phyloP scores from a whole-genome alignment of 1,284 basidiomycete genomes.

The Flammula alnicola region DNA sequence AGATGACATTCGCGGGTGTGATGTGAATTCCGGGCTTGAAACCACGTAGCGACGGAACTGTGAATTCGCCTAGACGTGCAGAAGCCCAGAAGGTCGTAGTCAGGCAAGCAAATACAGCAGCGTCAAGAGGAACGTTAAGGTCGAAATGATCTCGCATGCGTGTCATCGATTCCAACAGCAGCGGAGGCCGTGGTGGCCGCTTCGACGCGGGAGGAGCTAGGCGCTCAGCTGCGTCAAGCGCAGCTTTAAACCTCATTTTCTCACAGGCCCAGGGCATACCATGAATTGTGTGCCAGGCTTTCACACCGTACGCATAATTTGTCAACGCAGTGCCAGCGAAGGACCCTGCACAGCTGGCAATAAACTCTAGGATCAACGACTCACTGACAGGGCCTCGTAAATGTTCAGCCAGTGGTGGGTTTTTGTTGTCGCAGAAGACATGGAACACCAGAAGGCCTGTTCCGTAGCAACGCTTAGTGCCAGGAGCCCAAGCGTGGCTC shows the following conservation, averaged over 20 bases:
- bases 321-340: too few relatives aligned
- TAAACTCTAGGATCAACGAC: slow-evolving; percentile 5
- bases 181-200: background rate
- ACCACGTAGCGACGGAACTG: slow-evolving; percentile 19
- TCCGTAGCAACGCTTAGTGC: slow-evolving; percentile 17
- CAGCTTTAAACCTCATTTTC: too few relatives aligned
- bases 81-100: slow-evolving; percentile 33
- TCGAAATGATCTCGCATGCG: slow-evolving; percentile 20
- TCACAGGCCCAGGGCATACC: slow-evolving; percentile 27
- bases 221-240: slow-evolving; percentile 10
- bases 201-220: background rate
- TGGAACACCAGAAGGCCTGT: slow-evolving; percentile 10
- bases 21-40: background rate
- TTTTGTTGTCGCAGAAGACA: slow-evolving; percentile 10
- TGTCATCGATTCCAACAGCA: background rate
- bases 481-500: background rate
- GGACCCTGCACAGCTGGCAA: too few relatives aligned
- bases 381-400: slow-evolving; percentile 4
- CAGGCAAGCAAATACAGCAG: slow-evolving; percentile 33
- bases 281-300: slow-evolving; percentile 39
- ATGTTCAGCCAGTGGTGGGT: slow-evolving; percentile 3
- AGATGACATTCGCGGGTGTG: background rate
- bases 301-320: slow-evolving; percentile 30
- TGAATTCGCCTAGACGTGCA: too few relatives aligned
- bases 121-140: slow-evolving; percentile 25